Base-by-base conservation (phyloP, 805 yeast genomes). In the Schwanniomyces sp. region DNA sequence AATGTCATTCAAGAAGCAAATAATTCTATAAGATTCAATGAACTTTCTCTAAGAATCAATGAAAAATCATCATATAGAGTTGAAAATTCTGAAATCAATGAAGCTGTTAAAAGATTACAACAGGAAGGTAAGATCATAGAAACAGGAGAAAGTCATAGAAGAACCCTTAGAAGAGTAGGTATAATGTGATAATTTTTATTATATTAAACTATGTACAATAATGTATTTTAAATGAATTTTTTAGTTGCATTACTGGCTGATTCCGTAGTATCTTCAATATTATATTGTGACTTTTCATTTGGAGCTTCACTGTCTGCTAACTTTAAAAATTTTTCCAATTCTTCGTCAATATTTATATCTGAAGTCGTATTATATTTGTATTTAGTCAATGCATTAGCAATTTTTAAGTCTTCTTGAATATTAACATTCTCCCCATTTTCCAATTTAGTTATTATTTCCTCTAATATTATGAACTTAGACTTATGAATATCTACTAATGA, bases 111-210 rank as follows among this genome's bases (percentile, higher is more conserved):
- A 49, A 72, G 88, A 49, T 72, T 90, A 54, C 86, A 79, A 49
- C 84, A 81, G 47, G 96, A 89, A 59, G 88, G 86, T 47, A 80
- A 80, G 59, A 66, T 90, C 25, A 74, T 78, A 7, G 82, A 87
- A 37, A 70, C 80, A 32, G 96, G 96, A 14, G 90, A 85, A 49
- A 86, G 88, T 44, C 80, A 79, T 49, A 76, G 88, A 58, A 78
- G 91, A 63, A 78, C 82, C 18, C 76, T 88, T 28, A 53, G 67
- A 43, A 64, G 57, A 44, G 56, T 61, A 18, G 41, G 30, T 7
- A 14, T 37, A 12, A 24, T 39, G 25, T 41, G 38, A 40, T 9
- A 21, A n/a, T 7, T 11, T 18, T 45, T 32, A 12, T 18, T 50
- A 43, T 37, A 41, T 39, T 40, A 32, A 17, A 29, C 34, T 30